A percentile compares a stretch with the other conserved stretches of the same genome.
Conservation (phyloP, 371 early-diverging fungal species). For the Nematocida sp. region DNA sequence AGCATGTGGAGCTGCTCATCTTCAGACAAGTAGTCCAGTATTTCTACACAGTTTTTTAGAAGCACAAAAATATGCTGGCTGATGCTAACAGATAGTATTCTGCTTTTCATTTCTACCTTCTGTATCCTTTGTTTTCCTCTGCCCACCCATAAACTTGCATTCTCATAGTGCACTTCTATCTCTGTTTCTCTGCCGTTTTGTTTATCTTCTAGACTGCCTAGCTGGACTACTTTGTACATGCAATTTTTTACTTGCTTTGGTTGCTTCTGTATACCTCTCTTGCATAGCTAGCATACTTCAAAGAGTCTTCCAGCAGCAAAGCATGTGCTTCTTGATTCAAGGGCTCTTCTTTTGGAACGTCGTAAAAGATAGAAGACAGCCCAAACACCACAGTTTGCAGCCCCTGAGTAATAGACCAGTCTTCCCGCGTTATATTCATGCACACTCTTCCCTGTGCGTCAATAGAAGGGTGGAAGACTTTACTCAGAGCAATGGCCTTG, state of each 20-base stretch:
- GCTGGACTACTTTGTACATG: not conserved
- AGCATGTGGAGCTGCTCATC: no score
- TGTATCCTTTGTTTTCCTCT: no score
- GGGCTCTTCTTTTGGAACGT: slow-evolving; percentile 56
- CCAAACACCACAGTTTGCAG: slow-evolving; percentile 56
- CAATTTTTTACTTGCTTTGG: slow-evolving; percentile 25
- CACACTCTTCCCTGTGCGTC: slow-evolving; percentile 58
- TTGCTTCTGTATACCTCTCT: slow-evolving; percentile 26
- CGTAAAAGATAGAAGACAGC: slow-evolving; percentile 55
- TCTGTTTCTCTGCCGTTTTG: no score
- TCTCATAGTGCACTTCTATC: no score
- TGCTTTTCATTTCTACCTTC: no score
- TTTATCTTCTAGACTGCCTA: no score
- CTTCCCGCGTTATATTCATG: slow-evolving; percentile 59
- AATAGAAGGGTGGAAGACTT: slow-evolving; percentile 63
- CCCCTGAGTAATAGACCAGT: slow-evolving; percentile 57
- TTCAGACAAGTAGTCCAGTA: no score
- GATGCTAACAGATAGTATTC: no score
- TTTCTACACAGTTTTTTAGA: no score
- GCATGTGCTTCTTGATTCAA: slow-evolving; percentile 55
- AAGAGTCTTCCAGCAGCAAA: not conserved
- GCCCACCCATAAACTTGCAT: no score
- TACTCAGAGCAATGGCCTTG: slow-evolving; percentile 51
- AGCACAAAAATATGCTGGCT: no score
- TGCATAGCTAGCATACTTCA: not conserved